Conservation (phyloP, 2,329 filamentous ascomycete species). For the Westerdykella aurantiaca region DNA sequence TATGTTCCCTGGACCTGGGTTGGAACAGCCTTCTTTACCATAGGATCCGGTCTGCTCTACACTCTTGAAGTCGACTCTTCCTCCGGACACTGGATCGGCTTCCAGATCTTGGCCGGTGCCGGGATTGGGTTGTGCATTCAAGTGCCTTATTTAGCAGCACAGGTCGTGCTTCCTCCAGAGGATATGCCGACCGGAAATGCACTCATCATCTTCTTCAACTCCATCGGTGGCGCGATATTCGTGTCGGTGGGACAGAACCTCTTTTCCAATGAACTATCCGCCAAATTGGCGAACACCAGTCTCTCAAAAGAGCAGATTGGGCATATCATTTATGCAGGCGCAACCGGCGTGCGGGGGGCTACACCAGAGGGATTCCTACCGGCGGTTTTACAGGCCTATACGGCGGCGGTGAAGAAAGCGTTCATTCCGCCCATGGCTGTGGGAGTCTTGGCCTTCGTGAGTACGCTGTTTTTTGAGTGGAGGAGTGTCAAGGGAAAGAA, state of each 20-base stretch:
- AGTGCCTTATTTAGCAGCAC: conserved; percentile 32
- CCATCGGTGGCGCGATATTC: conserved; percentile 36
- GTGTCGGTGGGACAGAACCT: conserved; percentile 35
- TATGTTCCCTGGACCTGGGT: conserved; percentile 12
- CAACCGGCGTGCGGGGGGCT: background rate
- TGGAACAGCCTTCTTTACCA: conserved; percentile 30
- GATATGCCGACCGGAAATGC: conserved; percentile 35
- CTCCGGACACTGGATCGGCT: conserved; percentile 41
- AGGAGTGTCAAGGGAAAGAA: no score
- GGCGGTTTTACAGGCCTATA: conserved; percentile 3
- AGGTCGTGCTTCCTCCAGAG: conserved; percentile 27
- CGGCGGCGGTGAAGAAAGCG: conserved; percentile 30
- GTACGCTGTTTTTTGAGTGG: no score
- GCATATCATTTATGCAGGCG: no score
- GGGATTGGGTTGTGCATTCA: conserved; percentile 26
- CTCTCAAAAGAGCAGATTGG: conserved; percentile 4
- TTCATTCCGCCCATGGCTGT: conserved; percentile 51
- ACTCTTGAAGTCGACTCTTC: conserved; percentile 34
- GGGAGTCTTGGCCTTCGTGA: conserved; percentile 19
- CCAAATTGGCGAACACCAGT: conserved; percentile 29
- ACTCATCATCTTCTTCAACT: conserved; percentile 37
- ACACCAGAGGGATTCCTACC: background rate
- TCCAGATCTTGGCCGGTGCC: conserved; percentile 40
- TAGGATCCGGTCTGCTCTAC: conserved; percentile 40
- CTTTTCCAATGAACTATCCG: conserved; percentile 34